Percentiles rank a stretch among this genome's conserved stretches.
Conservation (phyloP, 129 eudicot species). For the Escallonia rubra region DNA sequence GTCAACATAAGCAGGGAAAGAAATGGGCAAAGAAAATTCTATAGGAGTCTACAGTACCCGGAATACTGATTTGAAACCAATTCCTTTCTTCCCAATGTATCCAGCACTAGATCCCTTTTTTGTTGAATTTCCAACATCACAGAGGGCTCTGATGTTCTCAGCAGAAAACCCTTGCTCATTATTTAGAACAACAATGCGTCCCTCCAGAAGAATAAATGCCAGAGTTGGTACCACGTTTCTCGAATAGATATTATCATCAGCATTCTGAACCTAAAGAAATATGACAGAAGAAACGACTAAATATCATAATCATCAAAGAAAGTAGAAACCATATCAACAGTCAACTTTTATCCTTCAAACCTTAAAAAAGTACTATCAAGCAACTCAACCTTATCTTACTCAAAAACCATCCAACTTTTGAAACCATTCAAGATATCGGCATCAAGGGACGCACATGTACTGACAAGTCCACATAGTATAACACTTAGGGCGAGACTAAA, state of each 20-base stretch:
- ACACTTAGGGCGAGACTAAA: too few relatives aligned
- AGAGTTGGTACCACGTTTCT: constrained; percentile 70
- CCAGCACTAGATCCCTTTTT: constrained; percentile 76
- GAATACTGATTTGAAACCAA: constrained; percentile 96
- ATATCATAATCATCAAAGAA: too few relatives aligned
- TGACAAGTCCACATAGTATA: too few relatives aligned
- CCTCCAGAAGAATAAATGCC: constrained; percentile 59
- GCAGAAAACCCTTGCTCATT: constrained; percentile 80
- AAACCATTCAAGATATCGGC: too few relatives aligned
- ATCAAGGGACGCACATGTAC: too few relatives aligned
- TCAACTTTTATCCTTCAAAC: too few relatives aligned
- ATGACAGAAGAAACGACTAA: constrained; percentile 1
- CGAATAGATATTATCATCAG: constrained; percentile 84
- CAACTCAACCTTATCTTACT: too few relatives aligned
- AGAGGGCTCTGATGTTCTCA: constrained; percentile 80
- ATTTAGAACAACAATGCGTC: constrained; percentile 59
- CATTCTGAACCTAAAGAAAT: constrained; percentile 72
- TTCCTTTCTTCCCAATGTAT: constrained; percentile 96
- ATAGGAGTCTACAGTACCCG: constrained; percentile 47
- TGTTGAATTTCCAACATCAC: constrained; percentile 97
- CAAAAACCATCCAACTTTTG: too few relatives aligned
- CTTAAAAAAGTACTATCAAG: too few relatives aligned
- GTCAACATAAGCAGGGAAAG: not conserved
- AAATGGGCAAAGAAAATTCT: not conserved
- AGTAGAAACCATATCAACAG: not conserved